Conservation (phyloP, 2,329 filamentous ascomycete genomes). For the Lasiodiplodia gonubiensis region DNA sequence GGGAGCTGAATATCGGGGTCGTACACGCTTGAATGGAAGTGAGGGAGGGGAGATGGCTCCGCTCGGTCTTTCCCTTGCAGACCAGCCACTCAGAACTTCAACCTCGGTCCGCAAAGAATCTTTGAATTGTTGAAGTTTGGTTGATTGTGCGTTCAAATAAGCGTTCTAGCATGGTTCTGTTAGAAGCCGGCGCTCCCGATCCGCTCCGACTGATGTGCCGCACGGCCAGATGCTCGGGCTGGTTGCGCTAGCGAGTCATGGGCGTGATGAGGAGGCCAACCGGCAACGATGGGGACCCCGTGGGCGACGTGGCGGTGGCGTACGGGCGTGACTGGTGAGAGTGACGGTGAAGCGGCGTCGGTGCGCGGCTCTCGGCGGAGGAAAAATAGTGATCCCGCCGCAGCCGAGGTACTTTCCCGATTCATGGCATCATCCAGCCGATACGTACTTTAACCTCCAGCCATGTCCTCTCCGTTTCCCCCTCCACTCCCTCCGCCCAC, state of each 20-base stretch:
- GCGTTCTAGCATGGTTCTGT: background rate
- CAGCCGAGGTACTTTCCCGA: conserved; percentile 24
- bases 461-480: background rate
- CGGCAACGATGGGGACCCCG: conserved; percentile 6
- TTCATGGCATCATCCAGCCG: conserved; percentile 24
- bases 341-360: background rate
- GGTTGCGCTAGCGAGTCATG: conserved; percentile 12
- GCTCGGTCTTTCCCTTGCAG: background rate
- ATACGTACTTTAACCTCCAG: conserved; percentile 24
- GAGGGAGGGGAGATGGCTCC: conserved; percentile 3
- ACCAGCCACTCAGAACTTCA: background rate
- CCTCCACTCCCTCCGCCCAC: background rate
- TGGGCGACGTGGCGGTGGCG: conserved; percentile 22
- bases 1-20: background rate
- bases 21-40: background rate
- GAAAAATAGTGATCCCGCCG: background rate
- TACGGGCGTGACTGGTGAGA: conserved; percentile 9
- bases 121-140: background rate
- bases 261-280: background rate
- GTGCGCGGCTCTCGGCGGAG: conserved; percentile 19
- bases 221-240: background rate
- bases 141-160: background rate
- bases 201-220: background rate
- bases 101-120: background rate
- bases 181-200: background rate